A percentile compares a stretch with the other conserved stretches of the same genome.
Evolutionary conservation across 371 early-diverging fungal genomes (phyloP).

Genomic region (Mucor sp.): DNA sequence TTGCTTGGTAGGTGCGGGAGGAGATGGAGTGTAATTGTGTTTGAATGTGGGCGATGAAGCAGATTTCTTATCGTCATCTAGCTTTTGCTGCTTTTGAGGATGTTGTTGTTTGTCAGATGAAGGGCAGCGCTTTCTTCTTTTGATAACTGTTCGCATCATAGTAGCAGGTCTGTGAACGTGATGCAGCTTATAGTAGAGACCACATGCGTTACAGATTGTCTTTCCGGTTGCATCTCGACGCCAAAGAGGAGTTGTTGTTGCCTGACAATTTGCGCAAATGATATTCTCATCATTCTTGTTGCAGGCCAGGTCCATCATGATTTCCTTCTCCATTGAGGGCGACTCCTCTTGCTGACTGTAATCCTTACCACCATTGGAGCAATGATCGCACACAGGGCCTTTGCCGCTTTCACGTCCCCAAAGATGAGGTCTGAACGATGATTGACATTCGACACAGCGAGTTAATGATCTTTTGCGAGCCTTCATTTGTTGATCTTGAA

Average conservation of each 20-base stretch:
- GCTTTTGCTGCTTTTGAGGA: background rate
- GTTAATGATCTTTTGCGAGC: slow-evolving; percentile 36
- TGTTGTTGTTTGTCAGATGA: slow-evolving; percentile 8
- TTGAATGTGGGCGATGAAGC: background rate
- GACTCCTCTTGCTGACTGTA: slow-evolving; percentile 1
- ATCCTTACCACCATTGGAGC: slow-evolving; percentile 25
- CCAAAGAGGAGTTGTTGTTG: slow-evolving; percentile 83
- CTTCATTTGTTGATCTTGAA: slow-evolving; percentile 17
- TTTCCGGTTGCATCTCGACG: slow-evolving; percentile 69
- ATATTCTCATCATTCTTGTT: slow-evolving; percentile 18
- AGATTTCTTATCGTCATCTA: background rate
- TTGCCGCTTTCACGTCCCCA: slow-evolving; percentile 47
- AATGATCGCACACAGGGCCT: slow-evolving; percentile 44
- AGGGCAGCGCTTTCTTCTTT: slow-evolving; percentile 50
- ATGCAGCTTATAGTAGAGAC: slow-evolving; percentile 79
- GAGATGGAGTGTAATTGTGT: background rate
- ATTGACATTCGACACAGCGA: slow-evolving; percentile 42
- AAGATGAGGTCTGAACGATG: slow-evolving; percentile 34
- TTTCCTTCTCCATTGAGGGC: background rate
- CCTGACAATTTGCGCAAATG: slow-evolving; percentile 77
- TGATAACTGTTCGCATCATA: slow-evolving; percentile 61
- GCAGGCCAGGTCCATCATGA: background rate
- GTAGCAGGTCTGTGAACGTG: slow-evolving; percentile 58
- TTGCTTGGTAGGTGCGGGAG: background rate
- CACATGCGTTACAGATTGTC: slow-evolving; percentile 82